These are phyloP conservation scores for Rubus parviflorus DNA, from an alignment of 306 rosid species.

Conservation along the genomic window DNA sequence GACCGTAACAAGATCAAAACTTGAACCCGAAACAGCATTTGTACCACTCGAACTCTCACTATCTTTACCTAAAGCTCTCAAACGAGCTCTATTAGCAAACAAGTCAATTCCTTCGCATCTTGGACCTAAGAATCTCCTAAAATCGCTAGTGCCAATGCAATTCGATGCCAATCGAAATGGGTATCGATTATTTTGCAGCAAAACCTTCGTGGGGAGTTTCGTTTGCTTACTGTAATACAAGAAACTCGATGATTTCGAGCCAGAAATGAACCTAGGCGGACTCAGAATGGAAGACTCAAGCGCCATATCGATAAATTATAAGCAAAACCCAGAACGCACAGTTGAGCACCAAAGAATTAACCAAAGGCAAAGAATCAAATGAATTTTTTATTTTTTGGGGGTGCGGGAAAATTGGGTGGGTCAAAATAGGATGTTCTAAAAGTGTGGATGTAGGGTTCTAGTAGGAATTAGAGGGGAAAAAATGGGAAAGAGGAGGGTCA, in stretches of 20 bases:
- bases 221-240: conserved; percentile 32
- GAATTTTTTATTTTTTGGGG: not conserved
- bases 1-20: conserved; percentile 35
- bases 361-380: not conserved
- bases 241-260: conserved; percentile 29
- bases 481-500: not conserved
- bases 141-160: conserved; percentile 23
- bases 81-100: conserved; percentile 36
- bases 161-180: conserved; percentile 27
- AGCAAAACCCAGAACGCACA: conserved; percentile 23
- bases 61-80: conserved; percentile 38
- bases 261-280: conserved; percentile 19
- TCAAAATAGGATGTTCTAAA: not conserved
- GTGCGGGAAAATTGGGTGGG: not conserved
- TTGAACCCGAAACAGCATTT: conserved; percentile 38
- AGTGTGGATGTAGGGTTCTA: not conserved
- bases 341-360: conserved; percentile 12
- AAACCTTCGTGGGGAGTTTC: conserved; percentile 38
- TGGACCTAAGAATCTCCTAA: conserved; percentile 27
- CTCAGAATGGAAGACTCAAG: conserved; percentile 37
- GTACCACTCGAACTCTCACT: conserved; percentile 28
- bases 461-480: not conserved
- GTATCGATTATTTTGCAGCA: conserved; percentile 27
- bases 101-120: conserved; percentile 17
- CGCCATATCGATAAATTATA: conserved; percentile 32